Conservation (phyloP, 2,329 filamentous ascomycete species). For the Aspergillus puulaauensis region DNA sequence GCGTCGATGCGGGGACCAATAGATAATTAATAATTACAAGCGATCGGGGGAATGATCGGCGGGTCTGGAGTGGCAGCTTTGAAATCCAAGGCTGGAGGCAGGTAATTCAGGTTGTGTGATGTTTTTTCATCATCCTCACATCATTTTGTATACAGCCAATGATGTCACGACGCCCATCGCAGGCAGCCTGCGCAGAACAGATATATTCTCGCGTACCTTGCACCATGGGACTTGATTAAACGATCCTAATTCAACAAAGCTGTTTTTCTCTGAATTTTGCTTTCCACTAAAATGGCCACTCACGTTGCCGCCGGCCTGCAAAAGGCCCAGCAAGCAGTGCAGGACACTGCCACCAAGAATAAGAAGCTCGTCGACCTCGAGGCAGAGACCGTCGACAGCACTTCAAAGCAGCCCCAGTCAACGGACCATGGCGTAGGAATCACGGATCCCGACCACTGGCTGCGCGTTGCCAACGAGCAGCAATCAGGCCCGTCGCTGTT, state of each 20-base stretch:
- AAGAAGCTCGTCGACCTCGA: constrained; percentile 63
- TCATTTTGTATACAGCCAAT: not conserved
- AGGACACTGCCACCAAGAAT: constrained; percentile 24
- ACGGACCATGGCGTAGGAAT: constrained; percentile 77
- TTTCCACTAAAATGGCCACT: constrained; percentile 24
- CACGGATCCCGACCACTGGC: constrained; percentile 73
- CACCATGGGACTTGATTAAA: not conserved
- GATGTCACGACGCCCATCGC: constrained; percentile 1
- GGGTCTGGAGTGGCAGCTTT: not conserved
- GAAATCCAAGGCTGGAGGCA: not conserved
- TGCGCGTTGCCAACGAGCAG: constrained; percentile 63
- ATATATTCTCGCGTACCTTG: not conserved
- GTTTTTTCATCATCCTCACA: constrained; percentile 1
- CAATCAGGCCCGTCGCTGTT: constrained; percentile 66
- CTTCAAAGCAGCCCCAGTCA: constrained; percentile 61
- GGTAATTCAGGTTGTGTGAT: not conserved
- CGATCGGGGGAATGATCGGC: not conserved
- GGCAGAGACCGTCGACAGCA: constrained; percentile 54
- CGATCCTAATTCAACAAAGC: too few species aligned
- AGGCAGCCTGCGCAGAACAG: too few species aligned
- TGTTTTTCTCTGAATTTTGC: not conserved
- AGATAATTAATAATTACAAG: not conserved
- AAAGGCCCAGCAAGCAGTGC: constrained; percentile 29
- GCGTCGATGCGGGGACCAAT: not conserved
- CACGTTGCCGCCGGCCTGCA: constrained; percentile 28